Conservation (phyloP, 129 eudicot genomes). For the Flaveria sonorensis region DNA sequence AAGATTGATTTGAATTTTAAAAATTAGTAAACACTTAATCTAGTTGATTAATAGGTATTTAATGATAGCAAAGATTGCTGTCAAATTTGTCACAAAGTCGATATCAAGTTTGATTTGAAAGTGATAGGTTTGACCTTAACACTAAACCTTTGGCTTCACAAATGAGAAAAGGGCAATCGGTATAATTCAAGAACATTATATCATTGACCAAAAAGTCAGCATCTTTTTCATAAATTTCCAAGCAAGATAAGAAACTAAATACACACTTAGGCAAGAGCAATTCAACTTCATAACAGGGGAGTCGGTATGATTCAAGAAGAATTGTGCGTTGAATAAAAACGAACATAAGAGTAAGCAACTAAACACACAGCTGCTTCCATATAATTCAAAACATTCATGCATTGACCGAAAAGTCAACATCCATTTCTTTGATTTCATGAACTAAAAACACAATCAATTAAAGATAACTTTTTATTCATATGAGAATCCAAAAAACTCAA, state of each 20-base stretch:
- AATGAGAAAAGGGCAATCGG: neutral
- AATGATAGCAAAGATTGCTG: neutral
- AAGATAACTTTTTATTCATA: neutral
- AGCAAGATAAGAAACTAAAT: neutral
- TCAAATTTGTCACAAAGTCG: neutral
- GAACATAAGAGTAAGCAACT: neutral
- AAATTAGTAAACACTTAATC: neutral
- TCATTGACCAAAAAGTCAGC: conserved; percentile 18
- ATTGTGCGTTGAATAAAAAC: neutral
- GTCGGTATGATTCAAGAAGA: neutral
- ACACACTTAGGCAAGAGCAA: neutral
- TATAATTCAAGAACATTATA: conserved; percentile 6
- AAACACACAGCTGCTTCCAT: neutral
- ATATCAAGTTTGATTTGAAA: conserved; percentile 6
- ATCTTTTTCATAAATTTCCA: neutral
- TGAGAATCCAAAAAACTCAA: neutral
- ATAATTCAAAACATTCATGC: neutral
- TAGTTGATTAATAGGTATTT: neutral
- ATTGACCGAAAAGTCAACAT: neutral
- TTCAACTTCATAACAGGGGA: neutral
- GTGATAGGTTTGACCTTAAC: conserved; percentile 20
- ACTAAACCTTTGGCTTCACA: neutral
- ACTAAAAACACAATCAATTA: neutral
- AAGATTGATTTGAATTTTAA: neutral
- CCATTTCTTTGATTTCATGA: neutral